These are phyloP conservation scores for Aspergillus ochraceus DNA, from an alignment of 2,329 filamentous ascomycete species.

Conservation along the genomic window DNA sequence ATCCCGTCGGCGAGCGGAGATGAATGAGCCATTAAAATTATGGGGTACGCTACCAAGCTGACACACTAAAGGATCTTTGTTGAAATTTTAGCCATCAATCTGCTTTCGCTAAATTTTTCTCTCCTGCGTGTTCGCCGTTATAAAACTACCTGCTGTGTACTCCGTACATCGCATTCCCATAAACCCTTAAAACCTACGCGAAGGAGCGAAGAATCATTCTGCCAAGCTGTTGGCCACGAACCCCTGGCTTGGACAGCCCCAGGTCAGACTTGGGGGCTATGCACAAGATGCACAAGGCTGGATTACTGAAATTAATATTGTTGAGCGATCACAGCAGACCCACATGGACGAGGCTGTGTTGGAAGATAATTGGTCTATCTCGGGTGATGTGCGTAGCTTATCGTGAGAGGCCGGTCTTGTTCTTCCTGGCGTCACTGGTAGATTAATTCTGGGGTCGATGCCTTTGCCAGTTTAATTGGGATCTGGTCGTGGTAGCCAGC, in stretches of 20 bases:
- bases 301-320: neutral
- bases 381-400: neutral
- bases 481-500: too few relatives aligned
- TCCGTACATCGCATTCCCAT: neutral
- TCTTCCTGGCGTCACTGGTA: too few relatives aligned
- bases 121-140: neutral
- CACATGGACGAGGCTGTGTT: neutral
- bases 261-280: neutral
- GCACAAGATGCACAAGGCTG: neutral
- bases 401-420: neutral
- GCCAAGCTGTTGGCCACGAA: neutral
- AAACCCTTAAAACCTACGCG: neutral
- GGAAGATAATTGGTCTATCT: neutral
- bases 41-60: too few relatives aligned
- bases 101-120: neutral
- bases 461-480: too few relatives aligned
- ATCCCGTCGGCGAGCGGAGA: too few relatives aligned
- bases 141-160: too few relatives aligned
- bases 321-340: neutral
- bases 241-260: neutral
- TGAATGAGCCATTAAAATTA: too few relatives aligned
- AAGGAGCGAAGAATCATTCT: neutral
- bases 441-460: too few relatives aligned
- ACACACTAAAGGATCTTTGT: too few relatives aligned
- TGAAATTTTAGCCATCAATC: neutral